A percentile compares a stretch with the other conserved stretches of the same genome.
phyloP scores from a whole-genome alignment of 306 rosid species.

The Chamaecrista fasciculata region DNA sequence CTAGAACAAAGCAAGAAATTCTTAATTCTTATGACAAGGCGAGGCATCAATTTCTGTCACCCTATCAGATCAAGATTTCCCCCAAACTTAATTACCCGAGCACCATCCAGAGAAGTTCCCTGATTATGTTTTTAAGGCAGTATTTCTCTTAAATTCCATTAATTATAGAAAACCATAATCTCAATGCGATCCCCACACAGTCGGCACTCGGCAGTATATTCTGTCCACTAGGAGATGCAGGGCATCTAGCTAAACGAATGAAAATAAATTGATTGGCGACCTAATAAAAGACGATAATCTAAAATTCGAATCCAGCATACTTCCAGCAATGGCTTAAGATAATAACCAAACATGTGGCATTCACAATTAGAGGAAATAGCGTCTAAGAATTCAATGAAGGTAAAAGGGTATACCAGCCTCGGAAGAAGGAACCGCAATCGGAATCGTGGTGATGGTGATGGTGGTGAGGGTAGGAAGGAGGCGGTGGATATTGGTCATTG shows the following conservation, averaged over 20 bases:
- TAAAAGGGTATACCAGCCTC: conserved; percentile 63
- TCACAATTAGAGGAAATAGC: not conserved
- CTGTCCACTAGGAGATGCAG: not conserved
- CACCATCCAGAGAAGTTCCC: not conserved
- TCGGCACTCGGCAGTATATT: not conserved
- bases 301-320: not conserved
- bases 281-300: not conserved
- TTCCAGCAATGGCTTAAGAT: not conserved
- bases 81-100: not conserved
- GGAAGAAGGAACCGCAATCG: conserved; percentile 50
- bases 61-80: not conserved
- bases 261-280: not conserved
- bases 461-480: conserved; percentile 39
- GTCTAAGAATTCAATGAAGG: not conserved
- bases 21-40: not conserved
- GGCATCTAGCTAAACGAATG: not conserved
- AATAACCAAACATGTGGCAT: not conserved
- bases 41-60: not conserved
- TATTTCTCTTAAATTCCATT: not conserved
- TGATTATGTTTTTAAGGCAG: not conserved
- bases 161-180: not conserved
- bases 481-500: conserved; percentile 50
- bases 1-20: not conserved
- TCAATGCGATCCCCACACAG: not conserved
- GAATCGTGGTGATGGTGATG: conserved; percentile 38